Evolutionary conservation across 148 eudicot species (phyloP), one percentile per base, ranked within the genome.

Genomic region (Drosera capensis): DNA sequence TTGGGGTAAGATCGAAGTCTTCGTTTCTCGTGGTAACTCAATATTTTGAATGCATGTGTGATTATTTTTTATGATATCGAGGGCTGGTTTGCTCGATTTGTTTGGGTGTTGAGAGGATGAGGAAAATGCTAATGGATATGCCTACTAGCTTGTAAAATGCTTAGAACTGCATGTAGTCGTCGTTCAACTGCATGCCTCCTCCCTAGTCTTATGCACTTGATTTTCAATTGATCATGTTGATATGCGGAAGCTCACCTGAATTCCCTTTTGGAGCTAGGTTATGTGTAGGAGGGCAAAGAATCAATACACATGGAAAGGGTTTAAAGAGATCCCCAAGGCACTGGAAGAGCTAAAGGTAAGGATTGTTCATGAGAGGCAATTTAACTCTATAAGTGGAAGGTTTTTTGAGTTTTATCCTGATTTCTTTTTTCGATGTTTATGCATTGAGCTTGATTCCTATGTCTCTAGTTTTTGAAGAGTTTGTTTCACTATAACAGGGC

Each of bases 251-350:
- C 11, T 28, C 31, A 5, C 31, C 5, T 28, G 31, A 6, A 28
- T 28, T 28, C 11, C 31, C 31, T 28, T 28, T 28, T 28, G 31
- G 5, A 5, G 5, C 11, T 5, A 5, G 31, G 31, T 28, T 28
- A 5, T 28, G 11, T 28, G 5, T 5, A 71, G 93, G 31, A 28
- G 31, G 31, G 7, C 5, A 28, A 28, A 28, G 11, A 5, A 6
- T 28, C 31, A 28, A 28, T 28, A 28, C 31, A 28, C 31, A 28
- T 28, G 31, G 31, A 28, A 28, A 28, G 31, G 31, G 31, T 28
- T 28, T 28, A 28, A 28, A 28, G 31, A 11, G 31, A 28, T 28
- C 31, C 31, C 31, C 11, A 28, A 28, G 31, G 31, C 31, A 28
- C 31, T 28, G 5, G 7, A 28, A 11, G 31, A 28, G 31, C 0